These are phyloP conservation scores for Logfia minima DNA, from an alignment of 129 eudicot species.

Conservation along the genomic window DNA sequence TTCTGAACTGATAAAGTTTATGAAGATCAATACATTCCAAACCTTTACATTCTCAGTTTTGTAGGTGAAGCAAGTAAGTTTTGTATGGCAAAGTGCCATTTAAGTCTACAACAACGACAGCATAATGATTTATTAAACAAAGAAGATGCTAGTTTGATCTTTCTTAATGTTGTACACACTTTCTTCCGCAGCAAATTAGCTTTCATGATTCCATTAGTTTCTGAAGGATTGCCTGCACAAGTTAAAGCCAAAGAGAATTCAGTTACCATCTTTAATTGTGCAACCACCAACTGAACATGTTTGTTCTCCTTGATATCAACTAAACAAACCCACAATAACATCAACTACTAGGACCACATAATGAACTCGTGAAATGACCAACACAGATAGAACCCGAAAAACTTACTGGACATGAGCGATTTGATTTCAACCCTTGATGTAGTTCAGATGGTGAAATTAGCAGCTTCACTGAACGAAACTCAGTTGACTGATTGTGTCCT, in stretches of 20 bases:
- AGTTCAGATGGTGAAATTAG: constrained; percentile 61
- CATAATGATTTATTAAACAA: background rate
- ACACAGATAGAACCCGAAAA: background rate
- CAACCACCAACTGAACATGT: background rate
- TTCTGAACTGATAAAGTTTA: too few species aligned
- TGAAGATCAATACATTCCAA: background rate
- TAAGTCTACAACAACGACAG: background rate
- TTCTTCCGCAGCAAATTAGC: background rate
- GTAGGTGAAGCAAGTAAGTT: background rate
- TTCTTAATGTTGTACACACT: background rate
- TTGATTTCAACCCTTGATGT: constrained; percentile 64
- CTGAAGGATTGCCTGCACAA: constrained; percentile 60
- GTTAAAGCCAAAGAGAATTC: background rate
- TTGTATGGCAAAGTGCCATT: background rate
- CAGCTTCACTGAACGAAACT: constrained; percentile 80
- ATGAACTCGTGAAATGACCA: background rate
- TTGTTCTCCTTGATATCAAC: background rate
- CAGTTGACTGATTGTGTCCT: constrained; percentile 69
- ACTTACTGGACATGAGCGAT: constrained; percentile 78
- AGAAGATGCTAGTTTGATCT: background rate
- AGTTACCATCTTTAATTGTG: background rate
- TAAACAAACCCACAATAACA: background rate
- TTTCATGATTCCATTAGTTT: constrained; percentile 65
- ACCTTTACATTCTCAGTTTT: background rate
- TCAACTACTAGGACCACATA: background rate